phyloP scores from a whole-genome alignment of 2,329 filamentous ascomycete genomes.

The Colletotrichum sp. region DNA sequence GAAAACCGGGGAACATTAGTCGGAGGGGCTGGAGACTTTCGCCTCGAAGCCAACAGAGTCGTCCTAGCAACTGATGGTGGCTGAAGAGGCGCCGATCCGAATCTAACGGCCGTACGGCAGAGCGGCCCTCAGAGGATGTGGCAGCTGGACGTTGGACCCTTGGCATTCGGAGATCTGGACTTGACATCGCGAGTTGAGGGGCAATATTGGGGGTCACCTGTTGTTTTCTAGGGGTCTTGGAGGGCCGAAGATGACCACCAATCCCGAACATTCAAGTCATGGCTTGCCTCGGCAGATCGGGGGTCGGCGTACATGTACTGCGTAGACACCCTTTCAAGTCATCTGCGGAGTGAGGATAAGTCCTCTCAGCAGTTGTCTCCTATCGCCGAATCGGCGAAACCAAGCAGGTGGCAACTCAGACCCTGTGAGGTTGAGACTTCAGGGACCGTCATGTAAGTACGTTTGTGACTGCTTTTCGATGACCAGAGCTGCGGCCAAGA shows the following conservation, averaged over 20 bases:
- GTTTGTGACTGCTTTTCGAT: neutral
- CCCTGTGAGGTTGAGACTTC: neutral
- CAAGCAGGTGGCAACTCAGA: neutral
- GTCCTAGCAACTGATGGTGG: neutral
- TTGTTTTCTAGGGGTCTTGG: neutral
- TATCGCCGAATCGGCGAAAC: neutral
- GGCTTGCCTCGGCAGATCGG: neutral
- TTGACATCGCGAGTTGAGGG: neutral
- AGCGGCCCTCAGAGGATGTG: neutral
- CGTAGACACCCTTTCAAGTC: neutral
- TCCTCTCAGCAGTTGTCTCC: neutral
- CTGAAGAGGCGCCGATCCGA: neutral
- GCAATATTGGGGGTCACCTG: neutral
- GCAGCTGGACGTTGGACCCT: neutral
- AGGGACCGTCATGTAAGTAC: too few relatives aligned
- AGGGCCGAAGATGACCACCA: neutral
- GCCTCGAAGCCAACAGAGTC: neutral
- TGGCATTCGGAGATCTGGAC: neutral
- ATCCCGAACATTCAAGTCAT: neutral
- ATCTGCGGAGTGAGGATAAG: neutral
- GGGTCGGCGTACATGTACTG: neutral
- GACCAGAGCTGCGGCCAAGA: neutral
- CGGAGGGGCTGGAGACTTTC: neutral
- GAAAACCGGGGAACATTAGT: neutral
- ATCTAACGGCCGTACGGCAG: neutral